Conservation (phyloP, 176 grass and related monocot genomes). For the Phyllostachys edulis region DNA sequence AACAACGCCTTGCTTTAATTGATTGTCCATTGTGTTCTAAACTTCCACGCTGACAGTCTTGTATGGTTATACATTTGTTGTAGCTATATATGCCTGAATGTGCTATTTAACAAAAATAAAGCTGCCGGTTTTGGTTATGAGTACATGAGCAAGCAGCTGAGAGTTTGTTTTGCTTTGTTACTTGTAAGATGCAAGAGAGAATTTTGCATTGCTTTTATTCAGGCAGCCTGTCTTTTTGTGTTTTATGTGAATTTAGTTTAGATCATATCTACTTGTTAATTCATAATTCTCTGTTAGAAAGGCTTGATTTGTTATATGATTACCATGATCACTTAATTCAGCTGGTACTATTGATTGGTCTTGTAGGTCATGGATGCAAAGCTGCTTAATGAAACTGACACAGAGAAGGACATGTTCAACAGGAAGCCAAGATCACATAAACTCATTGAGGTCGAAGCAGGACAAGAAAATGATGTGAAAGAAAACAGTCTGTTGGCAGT, state of each 20-base stretch:
- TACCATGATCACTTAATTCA: background rate
- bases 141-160: background rate
- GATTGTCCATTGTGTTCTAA: background rate
- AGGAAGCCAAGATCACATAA: background rate
- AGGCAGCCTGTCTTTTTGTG: background rate
- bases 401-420: background rate
- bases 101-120: background rate
- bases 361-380: conserved; percentile 3
- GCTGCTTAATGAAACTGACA: background rate
- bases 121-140: background rate
- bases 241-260: background rate
- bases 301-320: background rate
- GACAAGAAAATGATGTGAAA: conserved; percentile 21
- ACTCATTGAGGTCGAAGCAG: background rate
- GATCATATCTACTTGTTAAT: background rate
- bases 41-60: background rate
- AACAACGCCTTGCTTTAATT: background rate
- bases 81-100: background rate
- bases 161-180: background rate
- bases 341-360: background rate
- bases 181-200: background rate
- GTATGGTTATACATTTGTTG: background rate
- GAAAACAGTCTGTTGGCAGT: conserved; percentile 6
- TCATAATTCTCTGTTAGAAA: background rate
- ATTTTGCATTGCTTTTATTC: background rate